Base-by-base conservation (phyloP, 2,329 filamentous ascomycete species). In the Exophiala phaeomuriformis region DNA sequence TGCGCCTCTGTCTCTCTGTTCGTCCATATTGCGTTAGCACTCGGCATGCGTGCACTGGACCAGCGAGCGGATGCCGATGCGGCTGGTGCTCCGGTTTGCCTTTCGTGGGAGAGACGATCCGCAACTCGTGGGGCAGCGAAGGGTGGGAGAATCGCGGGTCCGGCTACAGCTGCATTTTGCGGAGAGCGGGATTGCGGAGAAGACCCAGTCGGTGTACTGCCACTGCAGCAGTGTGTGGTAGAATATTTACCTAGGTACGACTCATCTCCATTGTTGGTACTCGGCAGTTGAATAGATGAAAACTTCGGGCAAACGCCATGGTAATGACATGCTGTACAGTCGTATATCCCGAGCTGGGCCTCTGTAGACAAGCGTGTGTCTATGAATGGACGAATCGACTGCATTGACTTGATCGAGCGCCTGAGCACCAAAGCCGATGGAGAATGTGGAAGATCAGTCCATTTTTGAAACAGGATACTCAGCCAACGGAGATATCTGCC, bases 261-360 rank as follows among this genome's bases (percentile, higher is more conserved):
- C 33, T 35, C 33, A 35, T 1, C 33, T 35, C 33, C 6, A 10
- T 35, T 10, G 32, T 10, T 35, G 33, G 1, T 6, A 10, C 32
- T 57, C 55, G 55, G 55, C 55, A 57, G 55, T 57, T 54, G 49
- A 49, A 36, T 36, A 35, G 51, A 49, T 32, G 32, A 45, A 37
- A 29, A 27, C 48, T 4, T 5, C 48, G 52, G 52, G 39, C 28
- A 54, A 54, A 49, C 52, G 47, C 52, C 52, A 19, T 19, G 19
- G 19, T 19, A 2, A 19, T 19, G 19, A 19, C 19, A 19, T 19
- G 19, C 19, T 19, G 19, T 19, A 19, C 19, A 19, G 19, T 19
- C 19, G 19, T 19, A 50, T 32, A 47, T 43, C 6, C 30, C 33
- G 47, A 47, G 29, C 5, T 42, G 9, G 8, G n/a, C 2, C 19